A percentile compares a stretch with the other conserved stretches of the same genome.
Evolutionary conservation across 495 filamentous ascomycete genomes (phyloP).

Genomic region (Penicillium subrubescens): DNA sequence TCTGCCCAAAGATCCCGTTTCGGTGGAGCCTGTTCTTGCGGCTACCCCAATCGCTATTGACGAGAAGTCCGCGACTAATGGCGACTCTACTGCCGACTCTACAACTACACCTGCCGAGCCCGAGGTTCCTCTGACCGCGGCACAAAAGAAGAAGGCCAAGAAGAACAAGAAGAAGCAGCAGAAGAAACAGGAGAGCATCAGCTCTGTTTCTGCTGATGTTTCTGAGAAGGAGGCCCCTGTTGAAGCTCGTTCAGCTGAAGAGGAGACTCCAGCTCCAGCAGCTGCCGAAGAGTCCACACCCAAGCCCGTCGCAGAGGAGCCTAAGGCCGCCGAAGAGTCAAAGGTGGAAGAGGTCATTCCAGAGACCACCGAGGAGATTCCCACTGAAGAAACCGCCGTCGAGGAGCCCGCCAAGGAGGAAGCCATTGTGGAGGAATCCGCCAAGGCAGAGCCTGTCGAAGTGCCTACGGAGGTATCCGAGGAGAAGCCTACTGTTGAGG

Average conservation of each 20-base stretch:
- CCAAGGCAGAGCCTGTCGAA: neutral
- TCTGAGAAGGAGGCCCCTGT: neutral
- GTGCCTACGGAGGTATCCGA: slow-evolving; percentile 9
- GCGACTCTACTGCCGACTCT: neutral
- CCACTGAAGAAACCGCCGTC: slow-evolving; percentile 11
- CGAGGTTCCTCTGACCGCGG: slow-evolving; percentile 11
- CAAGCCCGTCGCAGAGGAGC: neutral
- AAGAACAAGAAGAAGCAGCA: slow-evolving; percentile 26
- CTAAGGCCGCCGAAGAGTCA: neutral
- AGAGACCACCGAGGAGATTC: slow-evolving; percentile 1
- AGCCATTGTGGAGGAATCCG: slow-evolving; percentile 3
- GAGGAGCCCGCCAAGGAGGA: slow-evolving; percentile 18
- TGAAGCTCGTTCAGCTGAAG: neutral
- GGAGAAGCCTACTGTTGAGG: slow-evolving; percentile 19
- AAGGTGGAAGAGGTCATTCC: slow-evolving; percentile 8
- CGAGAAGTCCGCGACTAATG: slow-evolving; percentile 15
- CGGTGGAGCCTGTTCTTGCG: slow-evolving; percentile 13
- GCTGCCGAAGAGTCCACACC: neutral
- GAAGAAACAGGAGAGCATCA: slow-evolving; percentile 12
- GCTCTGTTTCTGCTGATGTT: slow-evolving; percentile 4
- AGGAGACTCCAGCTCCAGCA: neutral
- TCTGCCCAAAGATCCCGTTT: slow-evolving; percentile 24
- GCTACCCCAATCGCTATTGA: slow-evolving; percentile 16
- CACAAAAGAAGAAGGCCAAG: slow-evolving; percentile 22
- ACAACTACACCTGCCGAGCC: neutral